These are phyloP conservation scores for Kluyveromyces nonfermentans DNA, from an alignment of 805 yeast genomes.

Conservation along the genomic window DNA sequence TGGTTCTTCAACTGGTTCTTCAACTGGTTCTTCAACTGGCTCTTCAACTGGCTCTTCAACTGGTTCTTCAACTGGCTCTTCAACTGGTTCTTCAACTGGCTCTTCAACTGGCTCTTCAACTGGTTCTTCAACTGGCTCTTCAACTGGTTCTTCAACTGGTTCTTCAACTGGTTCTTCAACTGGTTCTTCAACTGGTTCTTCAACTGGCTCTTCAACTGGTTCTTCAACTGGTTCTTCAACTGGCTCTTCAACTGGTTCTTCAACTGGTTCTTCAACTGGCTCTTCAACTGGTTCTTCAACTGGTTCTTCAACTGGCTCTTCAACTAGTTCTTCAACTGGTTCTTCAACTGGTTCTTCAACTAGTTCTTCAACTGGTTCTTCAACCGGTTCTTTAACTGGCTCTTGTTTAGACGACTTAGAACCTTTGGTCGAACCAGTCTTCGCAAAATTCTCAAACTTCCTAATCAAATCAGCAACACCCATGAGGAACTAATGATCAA, in stretches of 20 bases:
- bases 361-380: constrained; percentile 8
- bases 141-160: background rate
- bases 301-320: constrained; percentile 2
- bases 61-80: background rate
- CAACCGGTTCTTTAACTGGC: constrained; percentile 5
- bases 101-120: background rate
- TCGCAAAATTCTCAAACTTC: constrained; percentile 26
- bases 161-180: background rate
- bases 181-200: background rate
- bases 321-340: constrained; percentile 1
- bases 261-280: constrained; percentile 5
- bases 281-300: constrained; percentile 8
- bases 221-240: background rate
- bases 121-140: background rate
- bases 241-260: constrained; percentile 6
- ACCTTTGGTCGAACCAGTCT: background rate
- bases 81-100: background rate
- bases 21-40: background rate
- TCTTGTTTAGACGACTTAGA: background rate
- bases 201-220: background rate
- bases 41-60: background rate
- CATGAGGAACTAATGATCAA: constrained; percentile 14
- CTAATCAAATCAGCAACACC: constrained; percentile 32
- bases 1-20: background rate
- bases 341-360: constrained; percentile 5